Percentiles rank a stretch among this genome's conserved stretches.
These are phyloP conservation scores for Pyricularia grisea DNA, from an alignment of 2,329 filamentous ascomycete species.

Conservation along the genomic window DNA sequence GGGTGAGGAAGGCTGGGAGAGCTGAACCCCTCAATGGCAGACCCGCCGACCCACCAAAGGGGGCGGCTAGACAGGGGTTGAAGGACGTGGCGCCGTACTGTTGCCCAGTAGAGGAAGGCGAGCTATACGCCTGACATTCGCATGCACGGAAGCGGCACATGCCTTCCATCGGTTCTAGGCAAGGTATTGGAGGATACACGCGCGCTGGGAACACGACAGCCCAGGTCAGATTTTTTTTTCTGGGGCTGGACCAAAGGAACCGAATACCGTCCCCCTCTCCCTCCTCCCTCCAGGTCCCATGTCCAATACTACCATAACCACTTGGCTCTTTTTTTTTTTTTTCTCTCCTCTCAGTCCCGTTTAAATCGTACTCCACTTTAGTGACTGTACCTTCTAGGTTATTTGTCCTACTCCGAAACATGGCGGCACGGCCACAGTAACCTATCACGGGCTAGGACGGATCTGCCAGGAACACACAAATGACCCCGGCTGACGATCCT, in stretches of 20 bases:
- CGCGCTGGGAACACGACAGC: not conserved
- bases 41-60: not conserved
- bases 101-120: not conserved
- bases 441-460: conserved; percentile 18
- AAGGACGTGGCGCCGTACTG: not conserved
- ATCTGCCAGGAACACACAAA: not conserved
- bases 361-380: not conserved
- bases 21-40: not conserved
- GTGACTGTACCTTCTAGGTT: conserved; percentile 9
- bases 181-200: not conserved
- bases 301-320: not conserved
- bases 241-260: not conserved
- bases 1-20: not conserved
- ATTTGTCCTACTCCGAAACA: conserved; percentile 24
- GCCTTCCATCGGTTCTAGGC: not conserved
- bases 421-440: conserved; percentile 14
- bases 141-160: not conserved
- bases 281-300: not conserved
- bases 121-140: not conserved
- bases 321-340: conserved; percentile 1
- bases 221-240: not conserved
- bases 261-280: not conserved
- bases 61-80: not conserved
- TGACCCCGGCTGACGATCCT: conserved; percentile 22
- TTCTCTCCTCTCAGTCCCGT: not conserved